Evolutionary conservation across 1,139 yeast species (phyloP).

Genomic region (Debaryomyces singareniensis): DNA sequence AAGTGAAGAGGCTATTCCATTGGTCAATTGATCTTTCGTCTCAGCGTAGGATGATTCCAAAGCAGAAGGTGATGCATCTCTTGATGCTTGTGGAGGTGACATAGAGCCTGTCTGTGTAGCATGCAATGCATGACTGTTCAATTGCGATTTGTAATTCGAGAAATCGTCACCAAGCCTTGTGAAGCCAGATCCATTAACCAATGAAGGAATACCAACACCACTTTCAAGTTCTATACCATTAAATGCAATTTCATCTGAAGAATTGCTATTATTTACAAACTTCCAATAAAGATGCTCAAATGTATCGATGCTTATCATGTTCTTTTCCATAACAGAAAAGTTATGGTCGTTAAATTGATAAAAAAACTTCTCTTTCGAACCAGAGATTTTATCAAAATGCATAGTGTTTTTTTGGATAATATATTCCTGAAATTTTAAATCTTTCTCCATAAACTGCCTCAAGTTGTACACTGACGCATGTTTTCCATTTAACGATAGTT

Average conservation of each 20-base stretch:
- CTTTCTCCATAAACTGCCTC: slow-evolving; percentile 48
- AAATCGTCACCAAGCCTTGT: slow-evolving; percentile 22
- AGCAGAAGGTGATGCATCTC: slow-evolving; percentile 1
- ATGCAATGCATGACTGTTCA: slow-evolving; percentile 8
- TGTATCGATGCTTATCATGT: slow-evolving; percentile 16
- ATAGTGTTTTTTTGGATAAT: slow-evolving; percentile 16
- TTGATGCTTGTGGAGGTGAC: slow-evolving; percentile 1
- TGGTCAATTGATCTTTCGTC: slow-evolving; percentile 15
- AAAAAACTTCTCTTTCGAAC: slow-evolving; percentile 5
- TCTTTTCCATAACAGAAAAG: slow-evolving; percentile 13
- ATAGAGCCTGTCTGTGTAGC: slow-evolving; percentile 4
- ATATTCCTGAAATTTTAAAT: slow-evolving; percentile 34
- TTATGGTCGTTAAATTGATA: slow-evolving; percentile 6
- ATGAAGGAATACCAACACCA: slow-evolving; percentile 20
- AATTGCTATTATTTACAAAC: slow-evolving; percentile 21
- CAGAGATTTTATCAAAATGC: slow-evolving; percentile 10
- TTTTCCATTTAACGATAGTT: slow-evolving; percentile 20
- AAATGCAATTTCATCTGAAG: slow-evolving; percentile 6
- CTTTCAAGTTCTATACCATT: slow-evolving; percentile 27
- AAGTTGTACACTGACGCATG: slow-evolving; percentile 42
- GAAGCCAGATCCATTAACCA: slow-evolving; percentile 20
- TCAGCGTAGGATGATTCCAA: slow-evolving; percentile 16
- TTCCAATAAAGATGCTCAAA: slow-evolving; percentile 45
- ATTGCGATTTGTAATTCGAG: slow-evolving; percentile 14
- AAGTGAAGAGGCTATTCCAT: slow-evolving; percentile 18